Base-by-base conservation (phyloP, 2,329 filamentous ascomycete species). In the Tympanopsis confertula region DNA sequence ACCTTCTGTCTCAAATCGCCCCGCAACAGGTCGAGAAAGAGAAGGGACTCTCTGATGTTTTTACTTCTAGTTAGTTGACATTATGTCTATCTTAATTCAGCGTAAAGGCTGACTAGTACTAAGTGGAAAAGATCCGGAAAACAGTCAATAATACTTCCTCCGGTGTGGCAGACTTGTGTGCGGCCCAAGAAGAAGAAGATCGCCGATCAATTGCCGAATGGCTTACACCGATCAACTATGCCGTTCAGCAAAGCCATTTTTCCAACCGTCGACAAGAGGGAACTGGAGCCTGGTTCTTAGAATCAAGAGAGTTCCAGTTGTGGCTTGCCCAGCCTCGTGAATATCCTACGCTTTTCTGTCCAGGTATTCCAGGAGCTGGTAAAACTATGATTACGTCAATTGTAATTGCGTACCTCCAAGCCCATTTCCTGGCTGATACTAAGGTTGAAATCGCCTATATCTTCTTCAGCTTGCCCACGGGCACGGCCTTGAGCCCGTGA, bases 271-370 rank as follows among this genome's bases (percentile, higher is more conserved):
- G n/a, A n/a, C n/a, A n/a, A n/a, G n/a, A n/a, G 24, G 44, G 41
- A 3, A 61, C 57, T 13, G 51, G 57, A 3, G 37, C 48, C 36
- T 61, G 57, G 58, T 44, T 63, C 3, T 39, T 61, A 5, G 38
- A 52, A 5, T 52, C 53, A 2, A 15, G 3, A 1, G 44, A 47
- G 12, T 53, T 46, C 38, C n/a, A 20, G 19, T 30, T 19, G 24
- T 53, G 51, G 50, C 13, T 38, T 2, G 20, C 36, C 12, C 5
- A 5, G 3, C 13, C 29, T 5, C 42, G 41, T 4, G 38, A 44
- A 24, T n/a, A n/a, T n/a, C n/a, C n/a, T n/a, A 56, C 43, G 1
- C 39, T 62, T 1, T 58, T 55, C 39, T 62, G 54, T 41, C 48
- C 45, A 10, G 55, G 54, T 5, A 53, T 54, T 26, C 53, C 53